A percentile compares a stretch with the other conserved stretches of the same genome.
Conservation (phyloP, 768 basidiomycete genomes). For the Lentinula lateritia region DNA sequence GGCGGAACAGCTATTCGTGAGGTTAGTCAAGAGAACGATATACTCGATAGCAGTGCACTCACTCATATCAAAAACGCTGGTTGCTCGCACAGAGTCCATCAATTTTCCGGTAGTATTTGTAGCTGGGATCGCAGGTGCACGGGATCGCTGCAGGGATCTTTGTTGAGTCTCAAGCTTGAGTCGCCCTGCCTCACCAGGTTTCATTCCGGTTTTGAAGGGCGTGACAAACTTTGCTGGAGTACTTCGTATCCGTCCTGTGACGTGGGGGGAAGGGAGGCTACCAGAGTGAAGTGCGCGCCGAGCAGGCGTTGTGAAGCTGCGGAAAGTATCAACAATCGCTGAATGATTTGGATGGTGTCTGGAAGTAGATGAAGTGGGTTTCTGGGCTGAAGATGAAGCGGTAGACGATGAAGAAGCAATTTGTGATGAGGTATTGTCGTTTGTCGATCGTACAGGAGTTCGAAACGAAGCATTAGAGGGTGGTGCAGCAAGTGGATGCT, state of each 20-base stretch:
- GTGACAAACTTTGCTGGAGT: constrained; percentile 47
- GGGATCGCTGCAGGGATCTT: background rate
- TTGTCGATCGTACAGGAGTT: constrained; percentile 13
- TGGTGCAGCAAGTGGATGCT: constrained; percentile 29
- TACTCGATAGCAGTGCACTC: constrained; percentile 13
- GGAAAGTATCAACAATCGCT: background rate
- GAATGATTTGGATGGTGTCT: background rate
- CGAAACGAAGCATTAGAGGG: constrained; percentile 17
- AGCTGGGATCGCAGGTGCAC: constrained; percentile 11
- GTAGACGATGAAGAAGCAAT: constrained; percentile 8
- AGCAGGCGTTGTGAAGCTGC: constrained; percentile 19
- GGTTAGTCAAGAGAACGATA: background rate
- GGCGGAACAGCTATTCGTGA: constrained; percentile 11
- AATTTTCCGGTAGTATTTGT: background rate
- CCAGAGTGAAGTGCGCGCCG: constrained; percentile 4
- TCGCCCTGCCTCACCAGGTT: constrained; percentile 24
- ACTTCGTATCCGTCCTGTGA: constrained; percentile 11
- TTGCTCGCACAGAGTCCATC: background rate
- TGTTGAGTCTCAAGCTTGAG: background rate
- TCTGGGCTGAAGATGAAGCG: constrained; percentile 7
- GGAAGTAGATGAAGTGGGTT: background rate
- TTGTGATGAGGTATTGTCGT: background rate
- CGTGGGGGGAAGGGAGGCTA: background rate
- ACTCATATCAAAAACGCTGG: constrained; percentile 41
- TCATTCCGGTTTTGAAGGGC: constrained; percentile 55